Evolutionary conservation across 805 yeast species (phyloP), one percentile per base, ranked within the genome.

Genomic region (Alloascoidea africana): DNA sequence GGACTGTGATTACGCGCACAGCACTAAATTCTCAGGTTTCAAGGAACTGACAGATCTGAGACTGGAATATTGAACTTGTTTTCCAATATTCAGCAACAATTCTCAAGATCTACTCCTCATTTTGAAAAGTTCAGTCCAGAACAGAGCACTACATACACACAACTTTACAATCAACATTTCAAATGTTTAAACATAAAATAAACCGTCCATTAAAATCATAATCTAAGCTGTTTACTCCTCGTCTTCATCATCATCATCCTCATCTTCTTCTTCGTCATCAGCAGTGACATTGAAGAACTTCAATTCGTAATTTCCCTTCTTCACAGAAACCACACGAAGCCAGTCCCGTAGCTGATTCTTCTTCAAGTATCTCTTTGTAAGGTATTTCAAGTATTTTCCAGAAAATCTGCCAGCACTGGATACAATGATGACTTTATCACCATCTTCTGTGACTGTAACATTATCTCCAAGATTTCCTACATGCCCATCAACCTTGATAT

Each of bases 291-390:
- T 84, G 96, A 84, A 91, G 96, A 89, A 89, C 69, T 91, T 86
- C 74, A 89, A 77, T 68, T 82, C 82, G 84, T 91, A 91, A 67
- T 76, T 78, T 79, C 86, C 84, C 70, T 83, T 82, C 74, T 86
- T 81, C 62, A 81, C 77, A 51, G 97, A 83, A 53, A 89, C 95
- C 61, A 89, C 87, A 79, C 97, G 91, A 70, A 89, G 87, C 97
- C 97, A 89, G 76, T 91, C 97, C 76, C 96, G 86, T 75, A 89
- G 83, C 73, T 84, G 94, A 89, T 87, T 85, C 84, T 91, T 91
- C 94, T 89, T 91, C 71, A 91, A 84, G 91, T 84, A 91, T 77
- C 94, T 89, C 86, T 91, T 93, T 62, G 97, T 84, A 65, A 91
- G 75, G 93, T 91, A 91, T 77, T 93, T 91, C 67, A 89, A 81